A percentile compares a stretch with the other conserved stretches of the same genome.
phyloP scores from a whole-genome alignment of 345 rosid species.

The Arabidopsis thaliana region DNA sequence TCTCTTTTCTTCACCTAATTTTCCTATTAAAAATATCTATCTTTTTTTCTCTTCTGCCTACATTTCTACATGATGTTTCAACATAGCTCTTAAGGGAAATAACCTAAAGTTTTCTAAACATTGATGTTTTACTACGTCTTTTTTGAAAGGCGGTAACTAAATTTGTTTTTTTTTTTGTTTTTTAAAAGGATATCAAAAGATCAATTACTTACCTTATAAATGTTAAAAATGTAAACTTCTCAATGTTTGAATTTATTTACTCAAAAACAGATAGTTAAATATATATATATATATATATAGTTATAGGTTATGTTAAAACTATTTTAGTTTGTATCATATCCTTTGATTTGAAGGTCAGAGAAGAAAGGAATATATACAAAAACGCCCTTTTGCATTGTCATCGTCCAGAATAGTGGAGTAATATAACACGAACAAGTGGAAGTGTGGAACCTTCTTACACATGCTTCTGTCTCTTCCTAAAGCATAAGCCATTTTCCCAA shows the following conservation, averaged over 20 bases:
- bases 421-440: conserved; percentile 40
- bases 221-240: neutral
- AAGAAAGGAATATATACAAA: conserved; percentile 28
- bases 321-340: neutral
- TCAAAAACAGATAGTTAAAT: neutral
- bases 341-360: neutral
- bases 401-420: conserved; percentile 31
- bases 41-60: neutral
- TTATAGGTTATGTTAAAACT: neutral
- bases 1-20: conserved; percentile 19
- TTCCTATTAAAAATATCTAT: neutral
- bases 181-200: neutral
- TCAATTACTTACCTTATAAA: neutral
- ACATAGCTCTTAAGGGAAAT: neutral
- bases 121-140: neutral
- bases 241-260: neutral
- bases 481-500: conserved; percentile 25
- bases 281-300: no score
- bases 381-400: conserved; percentile 34
- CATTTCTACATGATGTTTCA: conserved; percentile 2
- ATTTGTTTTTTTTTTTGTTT: neutral
- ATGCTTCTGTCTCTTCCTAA: conserved; percentile 34
- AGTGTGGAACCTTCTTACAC: conserved; percentile 44
- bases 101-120: neutral
- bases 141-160: neutral